Conservation (phyloP, 2,329 filamentous ascomycete species). For the Tolypocladium ophioglossoides region DNA sequence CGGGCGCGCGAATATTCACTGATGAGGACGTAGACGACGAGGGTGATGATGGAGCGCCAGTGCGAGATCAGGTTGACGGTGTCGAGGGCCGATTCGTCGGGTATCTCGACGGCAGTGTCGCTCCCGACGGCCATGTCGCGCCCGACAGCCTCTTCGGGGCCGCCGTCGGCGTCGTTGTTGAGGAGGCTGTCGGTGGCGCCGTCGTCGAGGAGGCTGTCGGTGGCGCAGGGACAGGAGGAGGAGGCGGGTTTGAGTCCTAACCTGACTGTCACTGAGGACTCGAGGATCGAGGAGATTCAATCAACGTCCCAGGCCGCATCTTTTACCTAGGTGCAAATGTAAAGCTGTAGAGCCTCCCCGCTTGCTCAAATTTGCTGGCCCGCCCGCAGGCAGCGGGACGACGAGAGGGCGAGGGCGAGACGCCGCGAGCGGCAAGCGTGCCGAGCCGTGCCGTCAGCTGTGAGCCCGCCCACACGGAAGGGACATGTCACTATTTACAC, state of each 20-base stretch:
- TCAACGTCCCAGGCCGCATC: not conserved
- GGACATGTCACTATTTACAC: no score
- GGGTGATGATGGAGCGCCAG: slow-evolving; percentile 61
- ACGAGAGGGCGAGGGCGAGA: not conserved
- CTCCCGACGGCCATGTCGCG: no score
- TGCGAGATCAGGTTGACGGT: slow-evolving; percentile 35
- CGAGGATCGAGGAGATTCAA: no score
- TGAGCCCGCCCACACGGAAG: no score
- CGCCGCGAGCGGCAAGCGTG: not conserved
- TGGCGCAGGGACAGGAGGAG: not conserved
- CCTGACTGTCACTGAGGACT: not conserved
- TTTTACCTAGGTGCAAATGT: no score
- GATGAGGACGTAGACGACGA: slow-evolving; percentile 58
- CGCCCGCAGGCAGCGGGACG: not conserved
- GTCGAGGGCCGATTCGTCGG: slow-evolving; percentile 3
- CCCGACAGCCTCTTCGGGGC: no score
- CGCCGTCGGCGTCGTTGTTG: not conserved
- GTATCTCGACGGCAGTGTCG: slow-evolving; percentile 1
- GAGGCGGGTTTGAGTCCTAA: no score
- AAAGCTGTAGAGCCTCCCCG: not conserved
- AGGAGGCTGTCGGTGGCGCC: no score
- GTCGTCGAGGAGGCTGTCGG: not conserved
- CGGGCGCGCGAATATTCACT: slow-evolving; percentile 39
- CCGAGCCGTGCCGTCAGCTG: no score
- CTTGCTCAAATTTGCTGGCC: not conserved